Base-by-base conservation (phyloP, 768 basidiomycete genomes). In the Serendipita sp. region DNA sequence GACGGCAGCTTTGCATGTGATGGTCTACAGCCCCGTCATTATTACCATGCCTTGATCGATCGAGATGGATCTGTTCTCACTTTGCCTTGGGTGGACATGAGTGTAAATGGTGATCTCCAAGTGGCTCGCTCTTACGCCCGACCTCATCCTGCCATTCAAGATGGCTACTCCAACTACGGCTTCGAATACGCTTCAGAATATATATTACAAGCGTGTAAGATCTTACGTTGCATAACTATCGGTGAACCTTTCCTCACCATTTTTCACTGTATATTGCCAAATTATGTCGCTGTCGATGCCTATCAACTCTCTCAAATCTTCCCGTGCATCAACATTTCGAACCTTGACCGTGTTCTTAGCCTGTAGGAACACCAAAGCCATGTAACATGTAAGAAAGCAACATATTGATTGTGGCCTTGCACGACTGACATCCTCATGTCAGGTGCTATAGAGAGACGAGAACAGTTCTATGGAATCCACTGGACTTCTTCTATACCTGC, bases 1-100 rank as follows among this genome's bases (percentile, higher is more conserved):
- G 65, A 99, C 85, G 44, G 91, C 90, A 37, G 91, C 94, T 74
- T 91, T 95, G 79, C 95, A 81, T 71, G 83, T 81, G 84, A 95
- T 78, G 73, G 74, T 73, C 73, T 76, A 60, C 27, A 31, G 44
- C 13, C 15, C 29, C 16, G 40, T 52, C 23, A 36, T 62, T 55
- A 45, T 23, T 44, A 44, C 52, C 31, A 52, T 46, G 46, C 29
- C 46, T 40, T 55, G 31, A 29, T 11, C 18, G 46, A 50, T 46
- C 36, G 53, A 36, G 52, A 60, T 27, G 40, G 40, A 40, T 40
- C 23, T 23, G 23, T 23, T 23, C 40, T 66, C 50, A 73, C 73
- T 64, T 88, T 85, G 67, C 92, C 91, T 69, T 74, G 77, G 55
- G 89, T 91, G 66, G 86, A 83, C 89, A 91, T 93, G 72, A 69